A percentile compares a stretch with the other conserved stretches of the same genome.
Evolutionary conservation across 2,329 filamentous ascomycete species (phyloP).

Genomic region (Paecilomyces variotii): DNA sequence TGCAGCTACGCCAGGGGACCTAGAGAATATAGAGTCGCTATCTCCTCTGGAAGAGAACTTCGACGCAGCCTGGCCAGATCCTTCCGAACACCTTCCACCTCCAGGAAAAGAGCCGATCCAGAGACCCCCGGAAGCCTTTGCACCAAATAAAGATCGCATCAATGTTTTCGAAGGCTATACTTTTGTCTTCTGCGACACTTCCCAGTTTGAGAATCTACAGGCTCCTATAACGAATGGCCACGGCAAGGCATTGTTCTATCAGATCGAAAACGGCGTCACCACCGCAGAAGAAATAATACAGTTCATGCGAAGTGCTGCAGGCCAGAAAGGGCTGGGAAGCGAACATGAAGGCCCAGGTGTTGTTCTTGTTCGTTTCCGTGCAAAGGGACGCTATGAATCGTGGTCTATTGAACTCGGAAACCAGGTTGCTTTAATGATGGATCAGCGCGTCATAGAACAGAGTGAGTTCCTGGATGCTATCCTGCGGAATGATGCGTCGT

Average conservation of each 20-base stretch:
- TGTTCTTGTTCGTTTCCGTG: constrained; percentile 66
- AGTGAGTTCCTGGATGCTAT: constrained; percentile 90
- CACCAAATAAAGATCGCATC: constrained; percentile 57
- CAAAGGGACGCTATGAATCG: constrained; percentile 48
- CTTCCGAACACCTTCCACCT: constrained; percentile 63
- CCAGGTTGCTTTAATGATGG: constrained; percentile 61
- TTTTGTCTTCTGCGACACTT: constrained; percentile 74
- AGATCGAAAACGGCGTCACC: constrained; percentile 56
- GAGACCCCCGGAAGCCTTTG: constrained; percentile 60
- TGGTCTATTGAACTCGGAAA: constrained; percentile 67
- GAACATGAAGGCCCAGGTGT: constrained; percentile 60
- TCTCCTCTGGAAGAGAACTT: constrained; percentile 71
- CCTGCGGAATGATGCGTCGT: constrained; percentile 65
- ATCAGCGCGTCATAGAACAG: constrained; percentile 78
- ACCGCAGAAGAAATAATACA: constrained; percentile 66
- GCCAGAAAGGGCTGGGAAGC: constrained; percentile 61
- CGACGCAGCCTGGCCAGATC: constrained; percentile 67
- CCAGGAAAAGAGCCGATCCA: constrained; percentile 66
- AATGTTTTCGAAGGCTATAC: constrained; percentile 79
- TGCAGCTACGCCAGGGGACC: constrained; percentile 46
- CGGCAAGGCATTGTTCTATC: constrained; percentile 68
- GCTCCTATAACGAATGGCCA: constrained; percentile 68
- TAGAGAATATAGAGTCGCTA: constrained; percentile 43
- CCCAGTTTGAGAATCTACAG: constrained; percentile 68
- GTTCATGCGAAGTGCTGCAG: constrained; percentile 66